These are phyloP conservation scores for Tetracladium maxilliforme DNA, from an alignment of 2,329 filamentous ascomycete species.

Conservation along the genomic window DNA sequence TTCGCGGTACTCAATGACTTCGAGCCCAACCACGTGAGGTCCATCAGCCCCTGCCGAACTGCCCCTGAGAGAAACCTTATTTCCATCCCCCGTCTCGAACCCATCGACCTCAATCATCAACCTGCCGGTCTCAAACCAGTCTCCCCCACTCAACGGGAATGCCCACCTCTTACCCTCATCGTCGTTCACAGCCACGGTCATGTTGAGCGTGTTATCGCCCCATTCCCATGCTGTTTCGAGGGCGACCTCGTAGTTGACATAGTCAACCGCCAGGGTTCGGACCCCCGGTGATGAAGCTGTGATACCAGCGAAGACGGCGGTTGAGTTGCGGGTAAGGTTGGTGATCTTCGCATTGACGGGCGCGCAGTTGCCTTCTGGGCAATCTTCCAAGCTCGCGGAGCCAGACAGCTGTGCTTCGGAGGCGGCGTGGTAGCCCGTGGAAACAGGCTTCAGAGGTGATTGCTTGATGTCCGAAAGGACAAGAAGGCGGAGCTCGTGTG, in stretches of 20 bases:
- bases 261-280: conserved; percentile 8
- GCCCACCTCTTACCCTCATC: too few relatives aligned
- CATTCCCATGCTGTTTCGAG: conserved; percentile 7
- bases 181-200: conserved; percentile 11
- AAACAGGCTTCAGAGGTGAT: conserved; percentile 4
- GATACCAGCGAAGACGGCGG: conserved; percentile 5
- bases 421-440: conserved; percentile 27
- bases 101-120: too few relatives aligned
- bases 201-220: conserved; percentile 11
- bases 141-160: too few relatives aligned
- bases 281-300: conserved; percentile 1
- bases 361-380: conserved; percentile 6
- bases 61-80: too few relatives aligned
- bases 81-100: too few relatives aligned
- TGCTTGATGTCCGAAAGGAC: conserved; percentile 7
- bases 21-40: too few relatives aligned
- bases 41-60: too few relatives aligned
- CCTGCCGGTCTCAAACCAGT: too few relatives aligned
- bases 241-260: conserved; percentile 12
- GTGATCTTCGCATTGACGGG: conserved; percentile 10
- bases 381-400: conserved; percentile 5
- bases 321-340: conserved; percentile 5
- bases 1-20: too few relatives aligned
- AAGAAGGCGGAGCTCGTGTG: conserved; percentile 6
- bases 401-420: conserved; percentile 43